Percentiles rank a stretch among this genome's conserved stretches.
These are phyloP conservation scores for Hypoxylon sp. DNA, from an alignment of 2,329 filamentous ascomycete genomes.

Conservation along the genomic window DNA sequence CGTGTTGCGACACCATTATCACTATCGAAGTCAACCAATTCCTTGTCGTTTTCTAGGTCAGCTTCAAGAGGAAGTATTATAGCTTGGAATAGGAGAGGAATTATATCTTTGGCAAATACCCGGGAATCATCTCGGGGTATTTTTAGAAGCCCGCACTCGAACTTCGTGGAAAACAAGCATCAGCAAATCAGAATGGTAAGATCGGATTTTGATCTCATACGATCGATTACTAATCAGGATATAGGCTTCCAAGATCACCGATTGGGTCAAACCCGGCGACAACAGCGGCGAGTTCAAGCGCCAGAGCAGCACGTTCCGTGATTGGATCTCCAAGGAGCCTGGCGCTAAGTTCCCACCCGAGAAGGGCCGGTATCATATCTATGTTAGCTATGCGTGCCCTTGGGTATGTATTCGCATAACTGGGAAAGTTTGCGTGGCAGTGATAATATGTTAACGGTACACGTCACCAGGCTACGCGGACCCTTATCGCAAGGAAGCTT, in stretches of 20 bases:
- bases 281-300: conserved; percentile 94
- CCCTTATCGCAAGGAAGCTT: conserved; percentile 87
- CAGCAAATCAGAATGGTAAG: conserved; percentile 50
- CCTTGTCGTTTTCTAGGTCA: background rate
- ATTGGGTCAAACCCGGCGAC: conserved; percentile 85
- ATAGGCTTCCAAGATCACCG: conserved; percentile 73
- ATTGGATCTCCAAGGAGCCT: conserved; percentile 80
- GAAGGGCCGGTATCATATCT: conserved; percentile 93
- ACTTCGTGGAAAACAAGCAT: conserved; percentile 4
- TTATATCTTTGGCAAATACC: conserved; percentile 7
- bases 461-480: conserved; percentile 75
- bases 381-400: conserved; percentile 93
- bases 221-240: background rate
- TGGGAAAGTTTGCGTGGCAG: background rate
- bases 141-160: background rate
- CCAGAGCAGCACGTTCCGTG: conserved; percentile 84
- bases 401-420: conserved; percentile 70
- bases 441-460: conserved; percentile 7
- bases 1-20: conserved; percentile 27
- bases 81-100: conserved; percentile 4
- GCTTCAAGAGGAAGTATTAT: background rate
- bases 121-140: background rate
- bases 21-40: background rate
- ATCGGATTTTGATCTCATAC: background rate
- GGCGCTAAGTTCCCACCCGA: conserved; percentile 86